phyloP scores from a whole-genome alignment of 257 asterid genomes.

The Salvia miltiorrhiza region DNA sequence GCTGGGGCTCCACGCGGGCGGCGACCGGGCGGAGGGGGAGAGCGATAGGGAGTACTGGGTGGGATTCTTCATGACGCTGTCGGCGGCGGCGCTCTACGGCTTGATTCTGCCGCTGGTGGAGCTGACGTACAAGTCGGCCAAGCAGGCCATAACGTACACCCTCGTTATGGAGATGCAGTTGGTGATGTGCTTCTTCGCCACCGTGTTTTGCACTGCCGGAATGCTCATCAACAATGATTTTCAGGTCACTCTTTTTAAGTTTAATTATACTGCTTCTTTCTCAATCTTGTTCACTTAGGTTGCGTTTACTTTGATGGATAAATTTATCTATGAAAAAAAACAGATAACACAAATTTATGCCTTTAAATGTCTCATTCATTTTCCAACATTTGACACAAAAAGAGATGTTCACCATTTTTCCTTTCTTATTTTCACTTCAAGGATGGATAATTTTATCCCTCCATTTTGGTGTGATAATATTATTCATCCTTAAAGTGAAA shows the following conservation, averaged over 20 bases:
- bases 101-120: conserved; percentile 36
- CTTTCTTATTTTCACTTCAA: too few species aligned
- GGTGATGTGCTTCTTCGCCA: conserved; percentile 31
- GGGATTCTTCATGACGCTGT: conserved; percentile 33
- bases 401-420: too few species aligned
- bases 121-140: conserved; percentile 29
- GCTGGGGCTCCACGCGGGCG: conserved; percentile 21
- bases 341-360: too few species aligned
- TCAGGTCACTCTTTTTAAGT: conserved; percentile 29
- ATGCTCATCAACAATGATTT: conserved; percentile 35
- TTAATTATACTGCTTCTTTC: too few species aligned
- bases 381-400: too few species aligned
- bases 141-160: conserved; percentile 18
- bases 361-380: too few species aligned
- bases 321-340: too few species aligned
- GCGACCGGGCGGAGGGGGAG: conserved; percentile 27
- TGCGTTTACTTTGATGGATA: too few species aligned
- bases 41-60: conserved; percentile 10
- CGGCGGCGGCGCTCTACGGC: conserved; percentile 47
- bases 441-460: too few species aligned
- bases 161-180: conserved; percentile 34
- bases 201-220: conserved; percentile 31
- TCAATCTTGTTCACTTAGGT: too few species aligned
- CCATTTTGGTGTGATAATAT: too few species aligned
- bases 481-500: too few species aligned